Base-by-base conservation (phyloP, 345 rosid species). In the Citrus mangshanensis region DNA sequence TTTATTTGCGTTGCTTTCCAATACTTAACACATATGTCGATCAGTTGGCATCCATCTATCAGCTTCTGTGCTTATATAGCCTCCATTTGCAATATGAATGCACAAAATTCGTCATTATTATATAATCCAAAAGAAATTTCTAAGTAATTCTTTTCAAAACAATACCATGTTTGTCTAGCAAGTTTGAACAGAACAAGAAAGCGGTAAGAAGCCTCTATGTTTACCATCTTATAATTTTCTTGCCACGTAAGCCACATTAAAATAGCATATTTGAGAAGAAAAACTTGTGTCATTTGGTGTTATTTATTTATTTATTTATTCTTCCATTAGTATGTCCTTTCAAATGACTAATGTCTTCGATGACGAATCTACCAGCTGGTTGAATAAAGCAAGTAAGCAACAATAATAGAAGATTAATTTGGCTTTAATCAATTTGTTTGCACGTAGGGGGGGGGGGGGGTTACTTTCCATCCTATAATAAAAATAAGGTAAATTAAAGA, bases 101-200 rank as follows among this genome's bases (percentile, higher is more conserved):
- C 78, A 21, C 62, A 5, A 64, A 19, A 28, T 42, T 30, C 55
- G 49, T 9, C 13, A 9, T 7, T 22, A 34, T 12, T 51, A 4
- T 35, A 42, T 5, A 56, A 62, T 67, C 8, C 40, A 25, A 37
- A 37, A 38, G 22, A 55, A 49, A 0, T 76, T 67, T 68, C 73
- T 37, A 3, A 1, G 68, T 7, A 65, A 21, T 49, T 75, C 37
- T 70, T 66, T 76, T 10, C 64, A 51, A 22, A 55, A 32, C 51
- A 13, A 4, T 59, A 35, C 19, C 69, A 5, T 6, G 60, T 77
- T 58, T 9, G 16, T 9, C 5, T 38, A 24, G 14, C 32, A 40
- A 59, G 68, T 77, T 6, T 69, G 80, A 77, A 77, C 61, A 42
- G 75, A 77, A 77, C 60, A 27, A 9, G 75, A 77, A 77, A 55